Conservation (phyloP, 2,329 filamentous ascomycete genomes). For the Metarhizium sp. region DNA sequence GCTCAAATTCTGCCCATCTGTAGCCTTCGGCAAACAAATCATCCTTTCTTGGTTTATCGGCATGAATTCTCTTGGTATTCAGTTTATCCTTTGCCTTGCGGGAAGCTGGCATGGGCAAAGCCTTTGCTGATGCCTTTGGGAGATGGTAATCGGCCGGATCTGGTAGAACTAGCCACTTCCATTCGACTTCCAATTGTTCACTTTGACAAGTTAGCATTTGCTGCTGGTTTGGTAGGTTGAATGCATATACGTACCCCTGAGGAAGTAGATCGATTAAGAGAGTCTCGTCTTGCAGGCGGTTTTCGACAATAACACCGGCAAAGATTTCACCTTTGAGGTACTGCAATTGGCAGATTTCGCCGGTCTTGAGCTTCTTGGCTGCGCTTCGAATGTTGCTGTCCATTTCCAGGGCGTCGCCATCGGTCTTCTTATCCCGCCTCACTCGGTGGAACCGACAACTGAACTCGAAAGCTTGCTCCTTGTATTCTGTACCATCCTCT, state of each 20-base stretch:
- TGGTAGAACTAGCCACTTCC: slow-evolving; percentile 72
- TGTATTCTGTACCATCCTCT: slow-evolving; percentile 87
- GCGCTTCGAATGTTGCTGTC: slow-evolving; percentile 59
- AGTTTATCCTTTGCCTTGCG: slow-evolving; percentile 56
- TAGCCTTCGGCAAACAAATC: slow-evolving; percentile 59
- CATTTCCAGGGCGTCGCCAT: slow-evolving; percentile 59
- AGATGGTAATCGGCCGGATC: slow-evolving; percentile 61
- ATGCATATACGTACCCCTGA: slow-evolving; percentile 53
- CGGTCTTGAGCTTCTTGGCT: slow-evolving; percentile 57
- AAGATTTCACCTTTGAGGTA: slow-evolving; percentile 79
- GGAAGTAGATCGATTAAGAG: slow-evolving; percentile 77
- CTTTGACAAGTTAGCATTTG: slow-evolving; percentile 38
- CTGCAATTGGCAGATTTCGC: slow-evolving; percentile 82
- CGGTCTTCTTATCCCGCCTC: slow-evolving; percentile 70
- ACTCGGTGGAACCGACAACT: slow-evolving; percentile 89
- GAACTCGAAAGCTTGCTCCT: slow-evolving; percentile 84
- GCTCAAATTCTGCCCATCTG: slow-evolving; percentile 74
- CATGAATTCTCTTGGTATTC: slow-evolving; percentile 52
- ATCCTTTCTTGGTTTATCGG: slow-evolving; percentile 55
- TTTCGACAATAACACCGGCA: slow-evolving; percentile 80
- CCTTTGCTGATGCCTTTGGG: slow-evolving; percentile 65
- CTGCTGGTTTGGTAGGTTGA: background rate
- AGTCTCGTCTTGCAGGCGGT: slow-evolving; percentile 63
- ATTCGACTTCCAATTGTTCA: slow-evolving; percentile 69
- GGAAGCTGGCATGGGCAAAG: slow-evolving; percentile 59